Percentiles rank a stretch among this genome's conserved stretches.
Conservation (phyloP, 345 rosid species). For the Euphorbia tirucalli region DNA sequence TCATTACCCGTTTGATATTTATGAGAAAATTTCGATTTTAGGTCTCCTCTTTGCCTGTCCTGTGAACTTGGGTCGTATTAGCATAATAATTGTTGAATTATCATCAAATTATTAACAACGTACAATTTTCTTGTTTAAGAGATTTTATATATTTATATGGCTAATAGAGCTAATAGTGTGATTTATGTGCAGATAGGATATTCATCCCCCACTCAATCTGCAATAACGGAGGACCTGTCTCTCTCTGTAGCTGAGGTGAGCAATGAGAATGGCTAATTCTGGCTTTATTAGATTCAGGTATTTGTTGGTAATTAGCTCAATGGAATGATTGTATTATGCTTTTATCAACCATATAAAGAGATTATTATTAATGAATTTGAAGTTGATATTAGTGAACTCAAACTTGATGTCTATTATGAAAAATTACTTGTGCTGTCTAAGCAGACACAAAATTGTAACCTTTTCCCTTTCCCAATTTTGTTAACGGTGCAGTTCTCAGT, state of each 20-base stretch:
- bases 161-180: too few relatives aligned
- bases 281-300: background rate
- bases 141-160: too few relatives aligned
- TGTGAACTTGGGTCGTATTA: background rate
- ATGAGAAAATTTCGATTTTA: background rate
- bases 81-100: background rate
- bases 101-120: background rate
- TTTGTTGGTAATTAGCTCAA: background rate
- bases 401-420: background rate
- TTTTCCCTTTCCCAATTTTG: background rate
- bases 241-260: constrained; percentile 66
- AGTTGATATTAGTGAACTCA: background rate
- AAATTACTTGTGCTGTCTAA: background rate
- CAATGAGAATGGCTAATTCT: background rate
- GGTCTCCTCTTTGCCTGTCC: background rate
- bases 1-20: background rate
- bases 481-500: constrained; percentile 55
- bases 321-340: background rate
- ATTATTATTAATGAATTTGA: background rate
- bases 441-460: background rate
- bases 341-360: background rate
- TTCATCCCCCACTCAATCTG: constrained; percentile 84
- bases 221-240: constrained; percentile 57
- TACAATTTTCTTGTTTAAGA: too few relatives aligned
- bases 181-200: constrained; percentile 59